Base-by-base conservation (phyloP, 306 rosid species). In the Vicia faba region DNA sequence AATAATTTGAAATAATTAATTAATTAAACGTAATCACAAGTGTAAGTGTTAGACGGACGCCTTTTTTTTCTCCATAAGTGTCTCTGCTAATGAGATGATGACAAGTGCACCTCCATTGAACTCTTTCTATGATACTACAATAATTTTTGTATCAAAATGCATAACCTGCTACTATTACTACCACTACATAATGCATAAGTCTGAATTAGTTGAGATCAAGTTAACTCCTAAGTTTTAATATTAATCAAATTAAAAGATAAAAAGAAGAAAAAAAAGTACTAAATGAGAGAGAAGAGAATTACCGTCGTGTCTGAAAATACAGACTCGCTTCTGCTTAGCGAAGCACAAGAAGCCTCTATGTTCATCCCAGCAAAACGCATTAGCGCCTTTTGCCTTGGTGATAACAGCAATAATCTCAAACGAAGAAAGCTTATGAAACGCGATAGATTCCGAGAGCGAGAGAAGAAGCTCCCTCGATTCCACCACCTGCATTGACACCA, bases 261-360 rank as follows among this genome's bases (percentile, higher is more conserved):
- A 58, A 41, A 4, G 5, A 41, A 41, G n/a, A n/a, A n/a, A n/a
- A 56, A 38, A 38, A 38, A 18, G 48, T 23, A 61, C 38, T 12
- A n/a, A 43, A 13, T 7, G 31, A 8, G 0, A 7, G 20, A 2
- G 19, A 18, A 4, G 0, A 12, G 20, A 2, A 13, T 80, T 88
- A 95, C 99, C 99, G 64, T 95, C 99, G 61, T 88, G 99, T 66
- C 95, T 70, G 84, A 90, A 95, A 65, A 95, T 81, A 72, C 86
- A 88, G 67, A 95, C 87, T 74, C 92, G 82, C 83, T 86, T 95
- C 61, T 90, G 97, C 82, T 89, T 78, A 0, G 99, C 91, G 66
- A 90, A 95, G 84, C 99, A 95, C 60, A 95, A 57, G 76, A 88
- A 90, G 3, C 97, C 97, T 45, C 99, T 65, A 60, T 90, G 84